phyloP scores from a whole-genome alignment of 192 early-diverging fungal species.

The Backusella macrospora region DNA sequence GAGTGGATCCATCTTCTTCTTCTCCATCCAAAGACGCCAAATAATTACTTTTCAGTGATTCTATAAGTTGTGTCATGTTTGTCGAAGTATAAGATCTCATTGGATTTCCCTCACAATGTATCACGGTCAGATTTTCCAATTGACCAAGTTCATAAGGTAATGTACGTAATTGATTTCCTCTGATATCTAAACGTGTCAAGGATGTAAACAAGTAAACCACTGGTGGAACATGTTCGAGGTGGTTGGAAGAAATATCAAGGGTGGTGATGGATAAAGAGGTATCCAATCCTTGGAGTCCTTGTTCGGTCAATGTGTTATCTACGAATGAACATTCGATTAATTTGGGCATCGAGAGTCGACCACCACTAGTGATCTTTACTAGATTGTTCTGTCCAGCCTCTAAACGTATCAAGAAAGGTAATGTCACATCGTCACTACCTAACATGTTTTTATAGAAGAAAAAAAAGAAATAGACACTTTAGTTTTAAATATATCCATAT shows the following conservation, averaged over 20 bases:
- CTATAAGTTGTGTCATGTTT: conserved; percentile 45
- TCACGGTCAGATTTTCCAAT: conserved; percentile 45
- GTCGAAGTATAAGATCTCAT: conserved; percentile 45
- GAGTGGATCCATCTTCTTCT: neutral
- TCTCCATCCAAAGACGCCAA: neutral
- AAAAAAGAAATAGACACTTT: neutral
- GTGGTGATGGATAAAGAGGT: conserved; percentile 40
- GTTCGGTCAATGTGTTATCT: conserved; percentile 40
- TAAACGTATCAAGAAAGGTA: conserved; percentile 24
- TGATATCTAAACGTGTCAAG: conserved; percentile 53
- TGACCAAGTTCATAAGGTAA: conserved; percentile 49
- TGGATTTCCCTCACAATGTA: conserved; percentile 57
- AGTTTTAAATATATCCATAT: neutral
- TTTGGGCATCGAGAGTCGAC: conserved; percentile 32
- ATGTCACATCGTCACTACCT: neutral
- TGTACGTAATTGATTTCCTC: conserved; percentile 47
- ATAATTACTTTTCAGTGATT: conserved; percentile 36
- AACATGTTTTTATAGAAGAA: neutral
- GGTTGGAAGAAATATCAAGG: conserved; percentile 50
- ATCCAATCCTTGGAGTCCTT: conserved; percentile 34
- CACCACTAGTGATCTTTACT: conserved; percentile 20
- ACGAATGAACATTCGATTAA: conserved; percentile 50
- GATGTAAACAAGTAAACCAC: conserved; percentile 38
- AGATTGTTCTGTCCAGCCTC: conserved; percentile 43
- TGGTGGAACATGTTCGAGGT: conserved; percentile 44